Evolutionary conservation across 139 green algal species (phyloP).

Genomic region (Closterium sp.): DNA sequence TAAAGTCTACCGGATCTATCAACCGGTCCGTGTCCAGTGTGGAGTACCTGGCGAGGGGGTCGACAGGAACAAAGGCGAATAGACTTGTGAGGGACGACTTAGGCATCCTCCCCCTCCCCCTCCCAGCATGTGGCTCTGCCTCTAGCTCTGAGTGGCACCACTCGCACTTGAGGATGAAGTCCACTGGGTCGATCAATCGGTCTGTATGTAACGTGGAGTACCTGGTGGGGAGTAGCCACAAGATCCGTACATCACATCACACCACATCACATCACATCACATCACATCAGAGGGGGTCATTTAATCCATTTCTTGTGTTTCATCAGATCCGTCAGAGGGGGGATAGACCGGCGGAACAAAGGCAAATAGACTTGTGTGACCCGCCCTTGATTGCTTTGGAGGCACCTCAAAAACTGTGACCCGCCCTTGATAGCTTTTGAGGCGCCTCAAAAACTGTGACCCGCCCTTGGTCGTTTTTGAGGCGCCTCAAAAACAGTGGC

Average conservation of each 20-base stretch:
- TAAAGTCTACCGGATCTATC: conserved; percentile 10
- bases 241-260: no score
- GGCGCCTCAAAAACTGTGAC: no score
- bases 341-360: no score
- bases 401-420: background rate
- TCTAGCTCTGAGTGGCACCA: conserved; percentile 26
- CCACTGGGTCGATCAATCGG: conserved; percentile 22
- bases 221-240: no score
- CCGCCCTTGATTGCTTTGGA: no score
- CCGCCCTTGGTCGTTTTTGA: no score
- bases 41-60: conserved; percentile 29
- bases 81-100: background rate
- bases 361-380: no score
- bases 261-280: no score
- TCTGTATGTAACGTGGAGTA: conserved; percentile 42
- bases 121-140: conserved; percentile 1
- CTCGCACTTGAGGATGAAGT: conserved; percentile 33
- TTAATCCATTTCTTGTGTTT: no score
- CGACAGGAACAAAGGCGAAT: background rate
- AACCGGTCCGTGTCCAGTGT: conserved; percentile 25
- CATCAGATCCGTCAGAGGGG: no score
- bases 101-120: background rate
- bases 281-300: no score
- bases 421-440: conserved; percentile 7
- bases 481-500: no score